Conservation (phyloP, 2,329 filamentous ascomycete genomes). For the Lomentospora prolificans region DNA sequence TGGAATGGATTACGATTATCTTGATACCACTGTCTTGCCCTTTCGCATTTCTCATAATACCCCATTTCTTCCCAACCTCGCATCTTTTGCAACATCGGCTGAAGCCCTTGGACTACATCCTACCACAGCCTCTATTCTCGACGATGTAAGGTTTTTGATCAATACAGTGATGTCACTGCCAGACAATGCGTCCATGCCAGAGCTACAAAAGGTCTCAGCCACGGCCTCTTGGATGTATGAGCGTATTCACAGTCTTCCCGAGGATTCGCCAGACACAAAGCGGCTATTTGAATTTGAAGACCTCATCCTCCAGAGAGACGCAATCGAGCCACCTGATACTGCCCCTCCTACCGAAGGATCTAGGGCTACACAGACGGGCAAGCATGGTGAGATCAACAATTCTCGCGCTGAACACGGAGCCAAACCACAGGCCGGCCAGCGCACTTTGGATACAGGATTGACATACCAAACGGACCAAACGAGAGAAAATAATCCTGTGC, state of each 20-base stretch:
- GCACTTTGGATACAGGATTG: too few relatives aligned
- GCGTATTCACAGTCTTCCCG: conserved; percentile 25
- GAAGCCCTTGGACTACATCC: conserved; percentile 33
- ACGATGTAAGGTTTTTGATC: conserved; percentile 40
- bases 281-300: conserved; percentile 8
- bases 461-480: too few relatives aligned
- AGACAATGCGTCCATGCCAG: conserved; percentile 20
- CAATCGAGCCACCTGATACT: not conserved
- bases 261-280: conserved; percentile 15
- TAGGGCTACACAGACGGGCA: not conserved
- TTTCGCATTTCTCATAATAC: conserved; percentile 36
- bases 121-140: conserved; percentile 37
- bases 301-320: conserved; percentile 1
- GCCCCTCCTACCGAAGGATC: not conserved
- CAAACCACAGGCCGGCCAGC: too few relatives aligned
- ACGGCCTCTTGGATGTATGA: conserved; percentile 30
- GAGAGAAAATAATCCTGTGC: too few relatives aligned
- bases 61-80: conserved; percentile 32
- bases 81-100: conserved; percentile 30
- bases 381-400: conserved; percentile 8
- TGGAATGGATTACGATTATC: conserved; percentile 28
- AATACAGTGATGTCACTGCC: conserved; percentile 31
- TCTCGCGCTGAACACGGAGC: too few relatives aligned
- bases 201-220: conserved; percentile 27
- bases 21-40: conserved; percentile 25